Evolutionary conservation across 306 rosid genomes (phyloP), one percentile per base, ranked within the genome.

Genomic region (Cicer judaicum): DNA sequence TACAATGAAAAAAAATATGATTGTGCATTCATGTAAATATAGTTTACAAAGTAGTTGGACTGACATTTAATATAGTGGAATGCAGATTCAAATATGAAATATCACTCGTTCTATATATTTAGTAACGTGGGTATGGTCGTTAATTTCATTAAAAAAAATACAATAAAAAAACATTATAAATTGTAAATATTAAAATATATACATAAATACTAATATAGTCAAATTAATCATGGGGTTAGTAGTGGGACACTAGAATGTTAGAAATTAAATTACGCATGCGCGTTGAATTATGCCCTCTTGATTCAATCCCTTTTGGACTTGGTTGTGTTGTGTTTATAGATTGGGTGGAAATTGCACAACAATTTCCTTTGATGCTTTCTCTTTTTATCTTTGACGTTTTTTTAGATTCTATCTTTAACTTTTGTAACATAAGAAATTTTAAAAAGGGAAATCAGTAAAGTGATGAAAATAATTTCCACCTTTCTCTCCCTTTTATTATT

Each of bases 261-360:
- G 10, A 60, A 60, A 24, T 24, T 2, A 24, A 60, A 13, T 60
- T 60, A 38, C 36, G 10, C 65, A 34, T 60, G 65, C 43, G 65
- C 43, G 65, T 60, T 60, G 65, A 60, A 60, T 34, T 12, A 60
- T 12, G 43, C 43, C 36, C 5, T 12, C 1, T 60, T 18, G 12
- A 10, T 60, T 34, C 65, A 60, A 12, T 24, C 44, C 10, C 10
- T 34, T 60, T 60, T 60, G 42, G 65, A 60, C 65, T 60, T 60
- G 2, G 19, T 34, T 60, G 19, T 60, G 18, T 29, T 59, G 10
- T 59, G 16, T 59, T 59, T 59, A 59, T 42, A 29, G 65, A 59
- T 59, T 59, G 10, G 65, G 43, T 60, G 65, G 18, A 60, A 60
- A 60, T 18, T 9, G 43, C 65, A 34, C 13, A 60, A 60, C 65